A percentile compares a stretch with the other conserved stretches of the same genome.
Evolutionary conservation across 805 yeast species (phyloP).

Genomic region (Starmera amethionina): DNA sequence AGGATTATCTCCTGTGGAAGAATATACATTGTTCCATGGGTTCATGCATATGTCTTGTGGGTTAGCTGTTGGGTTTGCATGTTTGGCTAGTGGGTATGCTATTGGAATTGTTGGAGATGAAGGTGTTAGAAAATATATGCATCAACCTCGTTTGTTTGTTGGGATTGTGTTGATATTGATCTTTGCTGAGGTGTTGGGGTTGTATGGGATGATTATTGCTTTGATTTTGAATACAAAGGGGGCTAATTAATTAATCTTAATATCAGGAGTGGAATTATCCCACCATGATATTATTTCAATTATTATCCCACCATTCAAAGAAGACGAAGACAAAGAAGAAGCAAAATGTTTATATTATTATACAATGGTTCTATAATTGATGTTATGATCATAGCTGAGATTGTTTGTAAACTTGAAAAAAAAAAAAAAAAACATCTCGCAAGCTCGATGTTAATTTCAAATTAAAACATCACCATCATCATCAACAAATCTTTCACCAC

Average conservation of each 20-base stretch:
- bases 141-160: slow-evolving; percentile 80
- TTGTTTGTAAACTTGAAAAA: no score
- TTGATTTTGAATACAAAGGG: slow-evolving; percentile 87
- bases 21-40: slow-evolving; percentile 88
- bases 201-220: slow-evolving; percentile 93
- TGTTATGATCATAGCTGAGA: no score
- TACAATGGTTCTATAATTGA: no score
- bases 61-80: slow-evolving; percentile 89
- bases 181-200: slow-evolving; percentile 85
- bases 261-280: not conserved
- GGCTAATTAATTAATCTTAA: slow-evolving; percentile 37
- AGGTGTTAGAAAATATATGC: slow-evolving; percentile 82
- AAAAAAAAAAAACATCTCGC: no score
- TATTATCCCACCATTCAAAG: not conserved
- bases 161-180: slow-evolving; percentile 84
- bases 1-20: slow-evolving; percentile 65
- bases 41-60: slow-evolving; percentile 98
- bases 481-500: slow-evolving; percentile 59
- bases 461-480: slow-evolving; percentile 57
- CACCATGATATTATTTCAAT: no score
- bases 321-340: not conserved
- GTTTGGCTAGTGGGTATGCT: slow-evolving; percentile 94
- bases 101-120: slow-evolving; percentile 92
- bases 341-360: no score
- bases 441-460: no score